A percentile compares a stretch with the other conserved stretches of the same genome.
Evolutionary conservation across 1,284 basidiomycete species (phyloP).

Genomic region (Violaceomyces palustris): DNA sequence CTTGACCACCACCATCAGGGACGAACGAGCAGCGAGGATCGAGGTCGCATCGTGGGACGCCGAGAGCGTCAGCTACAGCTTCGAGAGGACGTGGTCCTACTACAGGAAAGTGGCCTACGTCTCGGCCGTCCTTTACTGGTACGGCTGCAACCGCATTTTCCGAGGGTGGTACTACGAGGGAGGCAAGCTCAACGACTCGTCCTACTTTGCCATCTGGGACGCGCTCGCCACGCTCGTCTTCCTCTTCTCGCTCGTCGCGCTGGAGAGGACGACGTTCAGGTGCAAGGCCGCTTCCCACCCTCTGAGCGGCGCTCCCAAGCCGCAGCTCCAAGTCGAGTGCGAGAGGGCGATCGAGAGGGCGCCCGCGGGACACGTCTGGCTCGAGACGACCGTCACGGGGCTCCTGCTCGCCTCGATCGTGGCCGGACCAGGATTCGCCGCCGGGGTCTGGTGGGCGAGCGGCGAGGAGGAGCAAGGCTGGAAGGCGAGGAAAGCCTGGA

Average conservation of each 20-base stretch:
- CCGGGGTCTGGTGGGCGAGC: conserved; percentile 37
- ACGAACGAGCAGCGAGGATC: conserved; percentile 11
- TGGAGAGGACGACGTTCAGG: conserved; percentile 21
- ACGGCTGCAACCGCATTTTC: conserved; percentile 24
- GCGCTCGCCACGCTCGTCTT: conserved; percentile 8
- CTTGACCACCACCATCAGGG: conserved; percentile 21
- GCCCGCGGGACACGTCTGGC: conserved; percentile 23
- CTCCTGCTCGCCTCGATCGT: conserved; percentile 11
- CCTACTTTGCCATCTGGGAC: conserved; percentile 25
- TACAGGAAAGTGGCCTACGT: conserved; percentile 28
- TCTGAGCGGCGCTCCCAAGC: conserved; percentile 11
- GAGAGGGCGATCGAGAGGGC: conserved; percentile 31
- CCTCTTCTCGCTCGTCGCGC: conserved; percentile 8
- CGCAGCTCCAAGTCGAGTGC: conserved; percentile 25
- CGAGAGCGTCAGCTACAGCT: conserved; percentile 29
- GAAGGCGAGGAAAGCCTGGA: conserved; percentile 33
- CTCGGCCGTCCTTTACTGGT: conserved; percentile 32
- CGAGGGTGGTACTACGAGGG: conserved; percentile 4
- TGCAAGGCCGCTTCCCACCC: conserved; percentile 16
- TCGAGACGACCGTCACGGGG: conserved; percentile 20
- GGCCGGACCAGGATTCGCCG: conserved; percentile 27
- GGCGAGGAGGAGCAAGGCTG: conserved; percentile 36
- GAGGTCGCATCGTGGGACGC: conserved; percentile 22
- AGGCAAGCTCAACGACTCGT: conserved; percentile 13
- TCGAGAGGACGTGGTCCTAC: conserved; percentile 36